Evolutionary conservation across 2,329 filamentous ascomycete genomes (phyloP).

Genomic region (Apiospora kogelbergensis): DNA sequence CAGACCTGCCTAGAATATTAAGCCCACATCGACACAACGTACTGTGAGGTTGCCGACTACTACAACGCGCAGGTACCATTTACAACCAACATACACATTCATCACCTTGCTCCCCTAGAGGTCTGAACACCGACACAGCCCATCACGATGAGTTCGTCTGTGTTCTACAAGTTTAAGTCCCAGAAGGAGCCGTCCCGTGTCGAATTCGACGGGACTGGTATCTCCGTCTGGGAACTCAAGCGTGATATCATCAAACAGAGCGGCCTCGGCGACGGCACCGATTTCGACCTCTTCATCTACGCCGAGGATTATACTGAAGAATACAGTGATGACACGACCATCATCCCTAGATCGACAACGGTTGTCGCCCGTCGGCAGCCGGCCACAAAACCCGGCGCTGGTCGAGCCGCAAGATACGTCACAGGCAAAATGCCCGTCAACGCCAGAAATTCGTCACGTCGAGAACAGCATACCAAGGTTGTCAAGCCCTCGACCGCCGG

Average conservation of each 20-base stretch:
- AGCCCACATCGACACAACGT: neutral
- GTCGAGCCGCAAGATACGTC: constrained; percentile 90
- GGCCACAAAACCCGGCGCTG: constrained; percentile 80
- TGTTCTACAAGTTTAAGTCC: constrained; percentile 99
- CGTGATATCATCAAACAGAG: constrained; percentile 96
- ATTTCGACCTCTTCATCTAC: constrained; percentile 94
- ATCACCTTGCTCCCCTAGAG: neutral
- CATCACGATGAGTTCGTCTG: constrained; percentile 83
- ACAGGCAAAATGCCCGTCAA: constrained; percentile 92
- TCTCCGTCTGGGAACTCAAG: constrained; percentile 98
- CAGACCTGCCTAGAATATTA: neutral
- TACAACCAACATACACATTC: neutral
- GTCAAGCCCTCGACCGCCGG: constrained; percentile 58
- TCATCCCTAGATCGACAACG: constrained; percentile 91
- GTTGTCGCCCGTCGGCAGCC: constrained; percentile 88
- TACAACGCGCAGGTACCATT: neutral
- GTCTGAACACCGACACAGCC: constrained; percentile 6
- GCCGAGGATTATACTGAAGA: constrained; percentile 91
- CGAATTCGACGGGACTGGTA: constrained; percentile 95
- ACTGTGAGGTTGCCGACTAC: neutral
- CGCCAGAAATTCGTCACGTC: constrained; percentile 76
- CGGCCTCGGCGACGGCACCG: constrained; percentile 89
- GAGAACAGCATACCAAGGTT: constrained; percentile 61
- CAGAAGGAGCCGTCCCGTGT: constrained; percentile 93
- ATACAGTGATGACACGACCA: constrained; percentile 97